Conservation (phyloP, 2,329 filamentous ascomycete genomes). For the Pseudomassariella vexata region DNA sequence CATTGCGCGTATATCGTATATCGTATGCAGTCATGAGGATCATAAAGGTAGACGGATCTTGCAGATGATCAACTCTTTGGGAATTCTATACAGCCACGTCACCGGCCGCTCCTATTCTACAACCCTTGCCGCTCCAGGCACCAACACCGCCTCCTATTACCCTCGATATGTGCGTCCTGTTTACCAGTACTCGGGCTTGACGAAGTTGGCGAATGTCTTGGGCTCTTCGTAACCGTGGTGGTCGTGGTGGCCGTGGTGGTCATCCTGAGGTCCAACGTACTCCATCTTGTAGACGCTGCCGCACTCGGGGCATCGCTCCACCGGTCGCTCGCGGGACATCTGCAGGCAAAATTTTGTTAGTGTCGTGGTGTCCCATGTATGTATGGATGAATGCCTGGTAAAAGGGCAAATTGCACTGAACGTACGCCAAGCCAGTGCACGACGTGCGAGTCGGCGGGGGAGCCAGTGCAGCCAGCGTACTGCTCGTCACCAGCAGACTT, state of each 20-base stretch:
- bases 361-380: too few relatives aligned
- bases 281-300: slow-evolving; percentile 97
- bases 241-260: slow-evolving; percentile 55
- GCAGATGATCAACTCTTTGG: slow-evolving; percentile 3
- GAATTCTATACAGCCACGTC: slow-evolving; percentile 6
- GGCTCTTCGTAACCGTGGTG: slow-evolving; percentile 69
- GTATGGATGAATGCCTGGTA: too few relatives aligned
- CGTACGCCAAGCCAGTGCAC: slow-evolving; percentile 87
- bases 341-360: too few relatives aligned
- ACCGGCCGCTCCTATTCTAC: slow-evolving; percentile 6
- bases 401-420: slow-evolving; percentile 14
- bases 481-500: slow-evolving; percentile 93
- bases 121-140: neutral
- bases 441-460: slow-evolving; percentile 83
- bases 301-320: slow-evolving; percentile 96
- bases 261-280: slow-evolving; percentile 79
- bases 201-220: slow-evolving; percentile 94
- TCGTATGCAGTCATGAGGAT: too few relatives aligned
- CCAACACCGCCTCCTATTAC: neutral
- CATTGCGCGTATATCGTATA: too few relatives aligned
- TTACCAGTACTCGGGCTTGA: slow-evolving; percentile 93
- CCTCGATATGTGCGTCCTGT: slow-evolving; percentile 8
- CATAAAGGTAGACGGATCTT: too few relatives aligned
- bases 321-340: slow-evolving; percentile 82
- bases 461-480: slow-evolving; percentile 93